A percentile compares a stretch with the other conserved stretches of the same genome.
Conservation (phyloP, 257 asterid genomes). For the Scutellaria barbata region DNA sequence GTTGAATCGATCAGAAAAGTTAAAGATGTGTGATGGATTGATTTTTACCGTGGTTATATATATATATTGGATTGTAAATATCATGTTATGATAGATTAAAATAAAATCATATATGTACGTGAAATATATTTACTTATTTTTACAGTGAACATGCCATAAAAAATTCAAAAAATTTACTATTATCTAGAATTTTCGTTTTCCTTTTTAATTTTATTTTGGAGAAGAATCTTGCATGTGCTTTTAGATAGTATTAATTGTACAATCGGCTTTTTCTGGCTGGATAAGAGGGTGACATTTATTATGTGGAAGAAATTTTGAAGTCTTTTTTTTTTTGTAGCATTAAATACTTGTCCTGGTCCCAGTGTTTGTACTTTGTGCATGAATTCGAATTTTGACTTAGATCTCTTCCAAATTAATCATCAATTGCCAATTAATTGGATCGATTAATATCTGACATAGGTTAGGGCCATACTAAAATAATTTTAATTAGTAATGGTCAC, state of each 20-base stretch:
- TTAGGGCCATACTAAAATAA: too few species aligned
- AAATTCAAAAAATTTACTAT: background rate
- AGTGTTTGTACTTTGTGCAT: constrained; percentile 29
- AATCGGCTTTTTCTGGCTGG: constrained; percentile 40
- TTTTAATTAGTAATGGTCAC: too few species aligned
- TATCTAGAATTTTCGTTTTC: background rate
- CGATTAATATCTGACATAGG: background rate
- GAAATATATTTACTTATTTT: background rate
- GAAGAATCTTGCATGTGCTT: constrained; percentile 54
- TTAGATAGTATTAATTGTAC: constrained; percentile 40
- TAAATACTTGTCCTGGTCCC: constrained; percentile 28
- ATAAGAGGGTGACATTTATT: constrained; percentile 43
- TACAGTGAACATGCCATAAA: too few species aligned
- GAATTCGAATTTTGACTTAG: constrained; percentile 11
- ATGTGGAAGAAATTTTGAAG: constrained; percentile 7
- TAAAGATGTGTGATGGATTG: too few species aligned
- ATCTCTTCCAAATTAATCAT: background rate
- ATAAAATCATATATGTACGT: background rate
- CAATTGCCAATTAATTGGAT: background rate
- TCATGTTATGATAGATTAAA: too few species aligned
- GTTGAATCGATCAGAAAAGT: too few species aligned
- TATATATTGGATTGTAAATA: too few species aligned
- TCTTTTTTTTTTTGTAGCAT: background rate
- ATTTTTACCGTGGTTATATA: too few species aligned
- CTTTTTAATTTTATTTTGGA: background rate